A percentile compares a stretch with the other conserved stretches of the same genome.
phyloP scores from a whole-genome alignment of 2,329 filamentous ascomycete species.

The Diaporthe ilicicola region DNA sequence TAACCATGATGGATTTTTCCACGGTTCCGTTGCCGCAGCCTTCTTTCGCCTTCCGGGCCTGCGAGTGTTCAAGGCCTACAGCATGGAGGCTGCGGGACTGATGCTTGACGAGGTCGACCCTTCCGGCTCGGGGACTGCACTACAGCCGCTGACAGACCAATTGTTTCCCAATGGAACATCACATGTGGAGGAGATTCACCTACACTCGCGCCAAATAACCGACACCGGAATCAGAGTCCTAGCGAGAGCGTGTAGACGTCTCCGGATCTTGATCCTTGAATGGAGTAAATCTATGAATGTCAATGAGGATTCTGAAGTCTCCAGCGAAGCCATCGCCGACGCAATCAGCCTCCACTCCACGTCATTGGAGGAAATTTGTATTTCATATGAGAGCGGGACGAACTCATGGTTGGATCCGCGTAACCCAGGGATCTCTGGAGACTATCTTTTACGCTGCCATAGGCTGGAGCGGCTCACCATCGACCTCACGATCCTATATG shows the following conservation, averaged over 20 bases:
- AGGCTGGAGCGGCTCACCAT: not conserved
- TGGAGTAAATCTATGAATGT: not conserved
- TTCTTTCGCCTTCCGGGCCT: not conserved
- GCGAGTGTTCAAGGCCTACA: not conserved
- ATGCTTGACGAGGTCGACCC: not conserved
- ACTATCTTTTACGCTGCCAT: not conserved
- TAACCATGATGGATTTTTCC: no score
- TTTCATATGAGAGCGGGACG: not conserved
- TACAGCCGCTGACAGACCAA: not conserved
- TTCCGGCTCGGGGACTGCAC: not conserved
- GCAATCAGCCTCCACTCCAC: not conserved
- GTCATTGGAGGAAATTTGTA: not conserved
- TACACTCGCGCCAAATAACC: not conserved
- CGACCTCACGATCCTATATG: not conserved
- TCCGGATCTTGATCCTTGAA: not conserved
- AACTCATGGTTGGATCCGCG: not conserved
- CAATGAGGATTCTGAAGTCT: not conserved
- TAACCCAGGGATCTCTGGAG: not conserved
- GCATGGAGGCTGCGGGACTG: not conserved
- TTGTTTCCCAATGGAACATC: not conserved
- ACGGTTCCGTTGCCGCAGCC: not conserved
- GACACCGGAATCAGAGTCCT: not conserved
- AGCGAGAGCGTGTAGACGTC: not conserved
- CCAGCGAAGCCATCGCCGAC: not conserved
- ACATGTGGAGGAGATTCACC: not conserved